A percentile compares a stretch with the other conserved stretches of the same genome.
Conservation (phyloP, 495 filamentous ascomycete genomes). For the Penicillium psychrofluorescens region DNA sequence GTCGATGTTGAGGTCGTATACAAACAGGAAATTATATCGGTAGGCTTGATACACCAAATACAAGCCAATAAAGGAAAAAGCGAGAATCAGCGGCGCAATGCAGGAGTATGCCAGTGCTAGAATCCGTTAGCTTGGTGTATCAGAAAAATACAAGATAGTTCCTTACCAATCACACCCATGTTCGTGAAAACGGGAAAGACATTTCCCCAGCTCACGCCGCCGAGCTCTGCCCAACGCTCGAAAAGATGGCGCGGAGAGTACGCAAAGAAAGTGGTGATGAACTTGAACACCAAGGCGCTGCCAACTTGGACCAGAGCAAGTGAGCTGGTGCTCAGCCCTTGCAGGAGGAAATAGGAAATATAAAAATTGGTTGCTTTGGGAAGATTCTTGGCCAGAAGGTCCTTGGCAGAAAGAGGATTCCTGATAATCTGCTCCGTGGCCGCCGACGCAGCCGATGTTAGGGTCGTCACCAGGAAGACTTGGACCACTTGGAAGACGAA, state of each 20-base stretch:
- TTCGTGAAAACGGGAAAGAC: constrained; percentile 82
- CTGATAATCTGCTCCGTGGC: constrained; percentile 55
- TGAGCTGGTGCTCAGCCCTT: constrained; percentile 69
- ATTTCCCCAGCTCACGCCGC: constrained; percentile 69
- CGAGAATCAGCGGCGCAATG: constrained; percentile 79
- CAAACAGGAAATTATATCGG: constrained; percentile 87
- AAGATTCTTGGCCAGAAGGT: constrained; percentile 62
- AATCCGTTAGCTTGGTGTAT: neutral
- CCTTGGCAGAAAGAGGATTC: constrained; percentile 52
- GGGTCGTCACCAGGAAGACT: constrained; percentile 77
- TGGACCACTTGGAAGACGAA: constrained; percentile 91
- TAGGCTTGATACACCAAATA: constrained; percentile 81
- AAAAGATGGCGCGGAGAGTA: constrained; percentile 61
- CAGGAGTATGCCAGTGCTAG: constrained; percentile 68
- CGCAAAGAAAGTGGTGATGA: constrained; percentile 61
- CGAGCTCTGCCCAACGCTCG: constrained; percentile 53
- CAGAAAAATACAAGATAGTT: neutral
- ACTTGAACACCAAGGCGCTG: constrained; percentile 64
- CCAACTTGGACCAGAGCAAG: constrained; percentile 64
- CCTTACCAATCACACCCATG: constrained; percentile 68
- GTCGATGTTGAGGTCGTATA: constrained; percentile 73
- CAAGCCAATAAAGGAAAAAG: constrained; percentile 73
- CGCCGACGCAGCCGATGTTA: constrained; percentile 67
- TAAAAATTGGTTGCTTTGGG: constrained; percentile 86
- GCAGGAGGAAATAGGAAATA: constrained; percentile 84